Base-by-base conservation (phyloP, 2,329 filamentous ascomycete genomes). In the Penicillium brevicompactum region DNA sequence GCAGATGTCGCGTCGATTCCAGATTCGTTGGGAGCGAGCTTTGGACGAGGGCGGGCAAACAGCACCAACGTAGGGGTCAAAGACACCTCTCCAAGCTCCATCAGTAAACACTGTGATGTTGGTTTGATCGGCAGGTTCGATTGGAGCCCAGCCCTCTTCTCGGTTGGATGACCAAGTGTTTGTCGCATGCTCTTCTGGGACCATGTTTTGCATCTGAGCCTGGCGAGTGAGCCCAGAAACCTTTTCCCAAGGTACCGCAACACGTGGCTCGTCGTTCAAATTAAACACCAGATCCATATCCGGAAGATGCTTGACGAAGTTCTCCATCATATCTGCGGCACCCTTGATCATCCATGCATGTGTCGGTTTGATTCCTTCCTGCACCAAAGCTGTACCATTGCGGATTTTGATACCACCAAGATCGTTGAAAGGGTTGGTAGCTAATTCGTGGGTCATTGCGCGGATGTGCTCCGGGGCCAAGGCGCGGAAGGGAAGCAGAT, bases 1-100 rank as follows among this genome's bases (percentile, higher is more conserved):
- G 69, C 90, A 93, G 48, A 91, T 80, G 34, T 82, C 79, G 51
- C 81, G 80, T 22, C 83, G 80, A 59, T 90, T 82, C 85, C 86
- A 90, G 55, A 84, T 78, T 11, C 83, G 79, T 8, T 80, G 79
- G 13, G 77, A 81, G 24, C 86, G 82, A 3, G 83, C 82, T 11
- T 78, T 80, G 1, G 89, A 89, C 0, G 78, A 78, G 2, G 84
- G 80, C 0, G 86, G 81, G 63, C 90, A 94, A 13, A 84, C 80
- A 3, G 78, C 62, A 68, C 78, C 78, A 74, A 72, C 73, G 47
- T 74, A 75, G 13, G 65, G 64, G 49, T 74, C 70, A 38, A 76
- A 80, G 9, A 74, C 71, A 32, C 72, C 71, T 27, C 67, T 63
- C 58, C 75, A 76, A 4, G 76, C 72, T 48, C 66, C 66, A 34